phyloP scores from a whole-genome alignment of 352 stramenopile genomes.

The Phytopythium delawarense region DNA sequence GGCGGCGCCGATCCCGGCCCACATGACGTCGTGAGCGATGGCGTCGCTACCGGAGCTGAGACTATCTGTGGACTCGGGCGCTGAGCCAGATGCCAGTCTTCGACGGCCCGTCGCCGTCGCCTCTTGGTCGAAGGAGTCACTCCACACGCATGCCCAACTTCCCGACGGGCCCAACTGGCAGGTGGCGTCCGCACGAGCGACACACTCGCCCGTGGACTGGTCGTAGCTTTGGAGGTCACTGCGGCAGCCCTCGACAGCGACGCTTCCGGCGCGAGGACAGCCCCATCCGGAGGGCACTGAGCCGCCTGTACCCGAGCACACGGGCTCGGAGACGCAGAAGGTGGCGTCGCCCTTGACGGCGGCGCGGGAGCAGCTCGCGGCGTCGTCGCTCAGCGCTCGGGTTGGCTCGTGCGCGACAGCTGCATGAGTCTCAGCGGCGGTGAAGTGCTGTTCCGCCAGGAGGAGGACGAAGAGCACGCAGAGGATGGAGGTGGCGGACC shows the following conservation, averaged over 20 bases:
- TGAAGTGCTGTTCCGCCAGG: slow-evolving; percentile 7
- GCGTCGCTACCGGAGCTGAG: neutral
- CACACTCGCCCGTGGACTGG: neutral
- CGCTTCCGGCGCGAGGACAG: neutral
- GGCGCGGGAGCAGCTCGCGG: neutral
- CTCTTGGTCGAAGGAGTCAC: neutral
- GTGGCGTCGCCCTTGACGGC: neutral
- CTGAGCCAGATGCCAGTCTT: neutral
- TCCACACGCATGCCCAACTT: neutral
- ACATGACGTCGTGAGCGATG: slow-evolving; percentile 11
- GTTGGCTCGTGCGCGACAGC: neutral
- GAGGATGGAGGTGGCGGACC: slow-evolving; percentile 9
- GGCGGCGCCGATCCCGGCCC: slow-evolving; percentile 14
- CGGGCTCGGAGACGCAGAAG: neutral
- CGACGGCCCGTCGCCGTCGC: neutral
- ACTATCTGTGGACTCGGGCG: neutral
- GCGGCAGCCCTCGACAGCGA: neutral
- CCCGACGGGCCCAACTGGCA: neutral
- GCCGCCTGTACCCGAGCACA: neutral
- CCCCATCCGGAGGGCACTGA: neutral
- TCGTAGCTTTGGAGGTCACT: neutral
- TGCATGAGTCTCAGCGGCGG: neutral
- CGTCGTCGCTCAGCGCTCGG: neutral
- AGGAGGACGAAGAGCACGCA: slow-evolving; percentile 10
- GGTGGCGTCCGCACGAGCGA: neutral